Conservation (phyloP, 129 eudicot species). For the Helianthus annuus region DNA sequence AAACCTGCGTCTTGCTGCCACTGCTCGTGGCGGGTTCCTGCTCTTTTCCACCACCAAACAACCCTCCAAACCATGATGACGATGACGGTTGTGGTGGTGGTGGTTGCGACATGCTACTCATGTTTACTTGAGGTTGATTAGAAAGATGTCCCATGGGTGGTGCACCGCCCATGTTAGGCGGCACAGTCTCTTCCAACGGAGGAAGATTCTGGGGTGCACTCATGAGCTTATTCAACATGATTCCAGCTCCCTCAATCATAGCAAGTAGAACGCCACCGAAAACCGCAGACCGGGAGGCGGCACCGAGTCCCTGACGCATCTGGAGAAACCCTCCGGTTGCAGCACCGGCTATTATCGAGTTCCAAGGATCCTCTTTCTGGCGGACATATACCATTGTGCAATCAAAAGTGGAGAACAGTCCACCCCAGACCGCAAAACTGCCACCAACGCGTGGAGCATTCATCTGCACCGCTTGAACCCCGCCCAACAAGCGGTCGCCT, state of each 20-base stretch:
- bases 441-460: slow-evolving; percentile 93
- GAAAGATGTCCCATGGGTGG: slow-evolving; percentile 65
- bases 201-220: slow-evolving; percentile 71
- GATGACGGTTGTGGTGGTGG: slow-evolving; percentile 35
- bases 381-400: slow-evolving; percentile 88
- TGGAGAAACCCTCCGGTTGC: slow-evolving; percentile 91
- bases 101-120: slow-evolving; percentile 43
- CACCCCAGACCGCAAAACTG: slow-evolving; percentile 96
- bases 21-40: slow-evolving; percentile 46
- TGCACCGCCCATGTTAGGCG: slow-evolving; percentile 51
- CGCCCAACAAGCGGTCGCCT: slow-evolving; percentile 72
- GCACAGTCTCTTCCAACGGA: slow-evolving; percentile 56
- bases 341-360: slow-evolving; percentile 92
- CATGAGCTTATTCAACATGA: slow-evolving; percentile 77
- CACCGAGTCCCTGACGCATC: slow-evolving; percentile 83
- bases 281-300: slow-evolving; percentile 62
- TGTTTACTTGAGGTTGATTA: slow-evolving; percentile 44
- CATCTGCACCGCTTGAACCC: slow-evolving; percentile 82
- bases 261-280: slow-evolving; percentile 87
- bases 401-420: slow-evolving; percentile 85
- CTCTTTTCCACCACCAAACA: slow-evolving; percentile 79
- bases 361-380: slow-evolving; percentile 97
- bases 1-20: slow-evolving; percentile 71
- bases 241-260: slow-evolving; percentile 90
- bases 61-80: slow-evolving; percentile 78